Conservation (phyloP, 2,329 filamentous ascomycete species). For the Cladophialophora psammophila region DNA sequence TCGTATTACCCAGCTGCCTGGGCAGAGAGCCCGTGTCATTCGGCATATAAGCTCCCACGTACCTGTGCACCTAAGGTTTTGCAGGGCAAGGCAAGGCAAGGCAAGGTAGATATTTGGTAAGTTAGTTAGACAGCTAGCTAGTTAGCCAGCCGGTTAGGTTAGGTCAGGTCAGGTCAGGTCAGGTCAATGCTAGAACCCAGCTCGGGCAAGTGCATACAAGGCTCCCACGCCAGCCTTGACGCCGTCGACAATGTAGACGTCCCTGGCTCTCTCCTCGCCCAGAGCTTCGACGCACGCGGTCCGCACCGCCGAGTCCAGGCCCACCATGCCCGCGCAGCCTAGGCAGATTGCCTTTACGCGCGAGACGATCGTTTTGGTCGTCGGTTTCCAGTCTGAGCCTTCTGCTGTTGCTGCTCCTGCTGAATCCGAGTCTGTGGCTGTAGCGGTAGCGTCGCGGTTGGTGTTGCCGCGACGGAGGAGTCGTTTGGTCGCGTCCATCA, state of each 20-base stretch:
- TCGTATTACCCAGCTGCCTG: too few relatives aligned
- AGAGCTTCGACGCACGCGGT: constrained; percentile 70
- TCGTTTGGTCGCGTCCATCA: constrained; percentile 73
- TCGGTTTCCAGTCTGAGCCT: too few relatives aligned
- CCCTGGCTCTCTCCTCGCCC: constrained; percentile 64
- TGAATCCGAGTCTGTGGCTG: constrained; percentile 29
- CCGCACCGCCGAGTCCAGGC: constrained; percentile 78
- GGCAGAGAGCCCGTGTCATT: too few relatives aligned
- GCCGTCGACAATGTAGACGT: constrained; percentile 78
- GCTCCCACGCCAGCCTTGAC: constrained; percentile 61
- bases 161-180: too few relatives aligned
- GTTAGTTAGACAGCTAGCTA: too few relatives aligned
- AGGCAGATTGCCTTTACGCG: constrained; percentile 72
- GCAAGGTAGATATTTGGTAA: too few relatives aligned
- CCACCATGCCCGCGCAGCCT: constrained; percentile 91
- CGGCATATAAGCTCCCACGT: too few relatives aligned
- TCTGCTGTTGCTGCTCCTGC: neutral
- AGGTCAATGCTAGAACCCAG: constrained; percentile 26
- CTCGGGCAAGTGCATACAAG: constrained; percentile 30
- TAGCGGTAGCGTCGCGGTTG: neutral
- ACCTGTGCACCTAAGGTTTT: too few relatives aligned
- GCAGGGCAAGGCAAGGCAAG: too few relatives aligned
- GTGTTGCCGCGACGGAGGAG: constrained; percentile 58
- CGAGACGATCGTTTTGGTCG: neutral
- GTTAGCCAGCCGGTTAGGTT: too few relatives aligned